Evolutionary conservation across 805 yeast species (phyloP).

Genomic region (Candida glaebosa): DNA sequence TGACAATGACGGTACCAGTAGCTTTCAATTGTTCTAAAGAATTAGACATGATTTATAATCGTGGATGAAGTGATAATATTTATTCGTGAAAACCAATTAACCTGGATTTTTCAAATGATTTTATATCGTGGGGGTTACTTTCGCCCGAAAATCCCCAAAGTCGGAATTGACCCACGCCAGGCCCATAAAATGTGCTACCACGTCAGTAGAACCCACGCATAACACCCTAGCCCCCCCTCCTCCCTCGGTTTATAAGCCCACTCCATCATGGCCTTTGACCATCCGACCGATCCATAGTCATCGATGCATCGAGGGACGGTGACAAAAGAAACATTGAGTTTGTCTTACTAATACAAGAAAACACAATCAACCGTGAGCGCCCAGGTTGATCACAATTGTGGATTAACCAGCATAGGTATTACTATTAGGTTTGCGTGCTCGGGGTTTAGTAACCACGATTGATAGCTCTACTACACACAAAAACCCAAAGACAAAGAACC

Average conservation of each 20-base stretch:
- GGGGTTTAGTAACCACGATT: no score
- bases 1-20: conserved; percentile 93
- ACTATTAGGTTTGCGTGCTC: no score
- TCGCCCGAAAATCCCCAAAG: conserved; percentile 5
- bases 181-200: no score
- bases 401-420: no score
- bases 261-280: no score
- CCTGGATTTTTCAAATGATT: background rate
- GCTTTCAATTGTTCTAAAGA: conserved; percentile 92
- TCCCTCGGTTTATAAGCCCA: no score
- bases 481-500: no score
- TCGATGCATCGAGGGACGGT: background rate
- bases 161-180: conserved; percentile 1
- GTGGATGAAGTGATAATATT: background rate
- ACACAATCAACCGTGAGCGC: background rate
- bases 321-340: background rate
- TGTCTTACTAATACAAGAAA: background rate
- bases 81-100: background rate
- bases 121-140: conserved; percentile 8
- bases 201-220: no score
- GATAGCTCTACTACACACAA: no score
- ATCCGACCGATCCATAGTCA: no score
- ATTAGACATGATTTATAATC: conserved; percentile 35
- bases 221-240: no score
- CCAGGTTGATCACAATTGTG: no score